Evolutionary conservation across 2,329 filamentous ascomycete species (phyloP).

Genomic region (Sclerotinia spermophila): DNA sequence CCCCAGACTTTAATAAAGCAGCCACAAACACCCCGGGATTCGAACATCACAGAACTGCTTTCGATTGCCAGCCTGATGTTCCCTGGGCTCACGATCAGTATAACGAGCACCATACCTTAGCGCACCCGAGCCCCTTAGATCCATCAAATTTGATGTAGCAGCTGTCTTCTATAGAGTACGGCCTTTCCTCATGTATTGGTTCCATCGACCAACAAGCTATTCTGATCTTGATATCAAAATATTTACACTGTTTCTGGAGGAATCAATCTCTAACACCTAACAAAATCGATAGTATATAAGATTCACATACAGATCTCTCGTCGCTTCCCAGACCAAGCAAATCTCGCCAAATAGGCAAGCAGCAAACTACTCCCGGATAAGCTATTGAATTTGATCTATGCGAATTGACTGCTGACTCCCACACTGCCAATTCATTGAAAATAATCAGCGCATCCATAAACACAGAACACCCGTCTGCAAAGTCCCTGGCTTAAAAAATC

Average conservation of each 20-base stretch:
- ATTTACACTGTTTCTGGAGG: neutral
- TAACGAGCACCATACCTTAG: neutral
- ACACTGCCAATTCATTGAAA: neutral
- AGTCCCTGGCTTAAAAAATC: neutral
- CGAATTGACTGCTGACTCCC: neutral
- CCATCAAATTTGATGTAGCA: neutral
- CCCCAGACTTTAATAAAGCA: neutral
- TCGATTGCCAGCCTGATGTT: neutral
- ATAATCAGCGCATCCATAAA: neutral
- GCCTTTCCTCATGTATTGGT: neutral
- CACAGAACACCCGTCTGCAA: neutral
- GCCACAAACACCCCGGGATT: neutral
- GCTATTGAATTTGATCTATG: neutral
- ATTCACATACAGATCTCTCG: neutral
- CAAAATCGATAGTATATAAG: neutral
- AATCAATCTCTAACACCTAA: neutral
- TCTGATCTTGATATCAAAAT: too few species aligned
- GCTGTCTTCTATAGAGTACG: neutral
- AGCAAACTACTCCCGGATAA: neutral
- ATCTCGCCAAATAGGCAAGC: neutral
- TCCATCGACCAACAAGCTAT: too few species aligned
- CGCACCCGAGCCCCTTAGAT: too few species aligned
- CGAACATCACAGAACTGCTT: neutral
- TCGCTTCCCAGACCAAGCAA: neutral
- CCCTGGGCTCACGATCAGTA: neutral